A percentile compares a stretch with the other conserved stretches of the same genome.
Evolutionary conservation across 306 rosid genomes (phyloP).

Genomic region (Rosa persica): DNA sequence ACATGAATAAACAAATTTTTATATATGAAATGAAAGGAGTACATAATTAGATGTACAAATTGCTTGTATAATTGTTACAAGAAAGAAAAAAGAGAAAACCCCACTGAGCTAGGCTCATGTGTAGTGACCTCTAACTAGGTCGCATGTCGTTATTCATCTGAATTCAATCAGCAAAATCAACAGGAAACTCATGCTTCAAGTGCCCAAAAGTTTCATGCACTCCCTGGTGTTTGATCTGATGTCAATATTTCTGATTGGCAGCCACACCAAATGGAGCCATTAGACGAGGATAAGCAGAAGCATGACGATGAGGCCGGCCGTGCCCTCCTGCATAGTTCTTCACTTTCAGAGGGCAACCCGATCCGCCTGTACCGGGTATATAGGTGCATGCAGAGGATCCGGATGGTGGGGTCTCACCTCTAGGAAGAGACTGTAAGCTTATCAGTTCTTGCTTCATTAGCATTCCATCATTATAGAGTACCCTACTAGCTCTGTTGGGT

Average conservation of each 20-base stretch:
- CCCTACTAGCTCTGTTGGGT: conserved; percentile 46
- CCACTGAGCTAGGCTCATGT: background rate
- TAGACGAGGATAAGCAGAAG: conserved; percentile 34
- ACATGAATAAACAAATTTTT: conserved; percentile 4
- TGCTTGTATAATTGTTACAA: background rate
- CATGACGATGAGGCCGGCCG: background rate
- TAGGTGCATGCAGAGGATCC: conserved; percentile 69
- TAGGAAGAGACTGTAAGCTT: conserved; percentile 50
- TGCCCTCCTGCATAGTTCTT: conserved; percentile 33
- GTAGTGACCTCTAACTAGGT: background rate
- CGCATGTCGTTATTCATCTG: background rate
- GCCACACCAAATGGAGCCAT: conserved; percentile 36
- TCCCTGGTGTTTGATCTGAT: background rate
- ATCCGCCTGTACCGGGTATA: conserved; percentile 65
- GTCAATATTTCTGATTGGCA: conserved; percentile 17
- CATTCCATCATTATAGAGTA: conserved; percentile 16
- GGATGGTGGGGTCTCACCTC: conserved; percentile 53
- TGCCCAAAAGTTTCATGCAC: background rate
- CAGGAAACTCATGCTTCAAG: background rate
- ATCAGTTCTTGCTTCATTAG: conserved; percentile 7
- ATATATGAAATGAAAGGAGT: background rate
- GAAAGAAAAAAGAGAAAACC: background rate
- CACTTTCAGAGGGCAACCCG: conserved; percentile 46
- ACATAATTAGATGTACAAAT: conserved; percentile 11
- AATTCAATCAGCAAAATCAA: background rate